Conservation (phyloP, 768 basidiomycete species). For the Dendrothele bispora region DNA sequence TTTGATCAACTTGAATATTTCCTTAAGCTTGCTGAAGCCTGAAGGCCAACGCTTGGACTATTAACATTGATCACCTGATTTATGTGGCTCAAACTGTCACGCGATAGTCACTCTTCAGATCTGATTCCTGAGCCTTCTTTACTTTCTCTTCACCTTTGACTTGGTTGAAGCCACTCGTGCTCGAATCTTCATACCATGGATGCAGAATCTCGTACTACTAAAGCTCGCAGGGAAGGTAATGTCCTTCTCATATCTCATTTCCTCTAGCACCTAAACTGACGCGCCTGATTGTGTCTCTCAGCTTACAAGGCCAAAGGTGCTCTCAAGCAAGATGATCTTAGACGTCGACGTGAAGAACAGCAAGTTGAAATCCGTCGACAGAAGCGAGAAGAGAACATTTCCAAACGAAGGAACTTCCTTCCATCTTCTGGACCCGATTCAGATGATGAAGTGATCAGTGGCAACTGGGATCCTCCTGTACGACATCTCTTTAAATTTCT, state of each 20-base stretch:
- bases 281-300: conserved; percentile 37
- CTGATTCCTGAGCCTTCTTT: background rate
- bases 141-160: conserved; percentile 4
- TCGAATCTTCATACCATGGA: conserved; percentile 1
- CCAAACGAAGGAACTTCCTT: conserved; percentile 94
- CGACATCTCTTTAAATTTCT: conserved; percentile 25
- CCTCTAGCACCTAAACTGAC: conserved; percentile 33
- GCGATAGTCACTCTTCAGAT: background rate
- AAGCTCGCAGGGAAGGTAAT: conserved; percentile 73
- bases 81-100: background rate
- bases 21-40: too few relatives aligned
- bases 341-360: conserved; percentile 95
- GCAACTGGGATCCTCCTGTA: conserved; percentile 80
- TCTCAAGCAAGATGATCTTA: conserved; percentile 89
- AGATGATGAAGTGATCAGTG: conserved; percentile 81
- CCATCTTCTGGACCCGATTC: conserved; percentile 76
- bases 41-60: too few relatives aligned
- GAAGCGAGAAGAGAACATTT: conserved; percentile 98
- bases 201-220: conserved; percentile 52
- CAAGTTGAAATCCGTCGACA: conserved; percentile 98
- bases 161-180: conserved; percentile 3
- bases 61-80: background rate
- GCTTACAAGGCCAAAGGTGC: conserved; percentile 91
- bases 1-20: too few relatives aligned
- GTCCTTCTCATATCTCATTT: conserved; percentile 22